Conservation (phyloP, 441 rosid genomes). For the Gossypium laxum region DNA sequence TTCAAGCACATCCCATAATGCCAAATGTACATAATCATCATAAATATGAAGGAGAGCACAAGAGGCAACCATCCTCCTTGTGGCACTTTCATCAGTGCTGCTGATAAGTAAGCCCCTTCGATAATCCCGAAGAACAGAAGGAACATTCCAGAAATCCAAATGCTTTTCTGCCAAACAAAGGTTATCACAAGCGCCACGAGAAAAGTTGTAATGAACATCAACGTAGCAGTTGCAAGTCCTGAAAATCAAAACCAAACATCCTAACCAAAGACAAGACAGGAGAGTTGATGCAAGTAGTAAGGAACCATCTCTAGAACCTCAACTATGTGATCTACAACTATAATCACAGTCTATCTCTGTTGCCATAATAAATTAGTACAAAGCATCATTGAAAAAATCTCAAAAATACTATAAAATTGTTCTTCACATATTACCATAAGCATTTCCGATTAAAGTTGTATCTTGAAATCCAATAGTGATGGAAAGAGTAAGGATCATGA, state of each 20-base stretch:
- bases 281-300: background rate
- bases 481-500: constrained; percentile 78
- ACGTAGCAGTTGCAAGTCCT: constrained; percentile 78
- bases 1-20: constrained; percentile 78
- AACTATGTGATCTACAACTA: background rate
- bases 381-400: background rate
- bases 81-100: constrained; percentile 61
- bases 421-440: constrained; percentile 49
- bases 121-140: constrained; percentile 55
- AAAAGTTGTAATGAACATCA: constrained; percentile 75
- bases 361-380: no score
- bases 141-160: constrained; percentile 45
- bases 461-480: constrained; percentile 64
- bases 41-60: constrained; percentile 49
- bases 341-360: background rate
- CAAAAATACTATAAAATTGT: background rate
- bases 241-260: constrained; percentile 24
- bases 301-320: background rate
- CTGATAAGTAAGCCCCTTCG: constrained; percentile 75
- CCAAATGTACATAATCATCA: constrained; percentile 79
- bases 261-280: constrained; percentile 13
- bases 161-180: constrained; percentile 61
- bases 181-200: constrained; percentile 77
- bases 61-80: constrained; percentile 91
- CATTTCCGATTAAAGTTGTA: constrained; percentile 75